Conservation (phyloP, 768 basidiomycete species). For the Leccinum subtestaceum region DNA sequence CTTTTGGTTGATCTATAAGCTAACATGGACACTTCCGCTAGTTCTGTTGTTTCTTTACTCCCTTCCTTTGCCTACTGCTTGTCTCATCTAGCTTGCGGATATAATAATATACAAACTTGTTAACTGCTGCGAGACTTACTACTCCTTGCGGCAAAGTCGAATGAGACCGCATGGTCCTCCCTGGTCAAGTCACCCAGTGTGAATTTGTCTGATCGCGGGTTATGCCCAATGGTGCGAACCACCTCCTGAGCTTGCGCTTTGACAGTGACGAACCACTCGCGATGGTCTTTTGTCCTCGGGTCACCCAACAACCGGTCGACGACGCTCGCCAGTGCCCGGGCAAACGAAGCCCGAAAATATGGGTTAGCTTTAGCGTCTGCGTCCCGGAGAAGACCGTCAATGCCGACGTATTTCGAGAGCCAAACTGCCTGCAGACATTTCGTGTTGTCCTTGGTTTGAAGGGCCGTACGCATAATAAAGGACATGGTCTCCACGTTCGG, state of each 20-base stretch:
- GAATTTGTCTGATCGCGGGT: conserved; percentile 20
- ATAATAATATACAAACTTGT: conserved; percentile 1
- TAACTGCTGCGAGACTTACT: conserved; percentile 26
- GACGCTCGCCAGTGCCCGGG: conserved; percentile 41
- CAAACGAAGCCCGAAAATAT: conserved; percentile 50
- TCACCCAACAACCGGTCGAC: conserved; percentile 35
- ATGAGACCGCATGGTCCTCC: conserved; percentile 31
- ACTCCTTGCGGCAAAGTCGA: conserved; percentile 28
- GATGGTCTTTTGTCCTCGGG: conserved; percentile 15
- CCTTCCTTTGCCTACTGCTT: background rate
- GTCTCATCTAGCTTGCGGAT: conserved; percentile 11
- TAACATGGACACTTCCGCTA: conserved; percentile 9
- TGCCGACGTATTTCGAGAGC: conserved; percentile 49
- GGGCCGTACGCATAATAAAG: conserved; percentile 55
- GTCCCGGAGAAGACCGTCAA: conserved; percentile 34
- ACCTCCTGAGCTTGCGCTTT: conserved; percentile 20
- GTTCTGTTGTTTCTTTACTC: background rate
- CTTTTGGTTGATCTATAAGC: background rate
- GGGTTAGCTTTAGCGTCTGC: conserved; percentile 17
- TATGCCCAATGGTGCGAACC: conserved; percentile 9
- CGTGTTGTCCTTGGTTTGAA: conserved; percentile 46
- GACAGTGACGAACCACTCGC: conserved; percentile 19
- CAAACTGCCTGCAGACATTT: conserved; percentile 61
- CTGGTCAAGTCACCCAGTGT: conserved; percentile 25
- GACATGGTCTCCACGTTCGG: conserved; percentile 57